Conservation (phyloP, 1,139 yeast species). For the Pichia sp. region DNA sequence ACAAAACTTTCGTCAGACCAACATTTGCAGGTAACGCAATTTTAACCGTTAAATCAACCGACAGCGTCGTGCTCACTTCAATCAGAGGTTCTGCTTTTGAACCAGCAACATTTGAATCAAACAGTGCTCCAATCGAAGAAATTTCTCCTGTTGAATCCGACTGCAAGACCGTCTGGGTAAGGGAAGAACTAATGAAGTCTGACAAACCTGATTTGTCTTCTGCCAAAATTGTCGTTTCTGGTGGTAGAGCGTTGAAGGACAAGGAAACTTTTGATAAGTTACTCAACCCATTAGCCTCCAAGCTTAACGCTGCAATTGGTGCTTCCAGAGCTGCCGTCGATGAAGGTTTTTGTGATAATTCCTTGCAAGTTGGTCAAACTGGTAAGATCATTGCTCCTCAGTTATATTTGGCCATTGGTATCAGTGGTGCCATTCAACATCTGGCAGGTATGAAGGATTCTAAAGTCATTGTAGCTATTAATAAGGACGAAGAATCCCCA, state of each 20-base stretch:
- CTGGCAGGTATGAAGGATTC: constrained; percentile 98
- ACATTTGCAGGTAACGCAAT: constrained; percentile 95
- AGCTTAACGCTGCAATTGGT: constrained; percentile 88
- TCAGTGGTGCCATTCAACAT: constrained; percentile 97
- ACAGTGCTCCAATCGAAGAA: constrained; percentile 40
- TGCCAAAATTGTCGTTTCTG: constrained; percentile 75
- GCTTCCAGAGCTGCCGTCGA: constrained; percentile 99
- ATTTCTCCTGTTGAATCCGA: constrained; percentile 31
- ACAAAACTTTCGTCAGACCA: constrained; percentile 75
- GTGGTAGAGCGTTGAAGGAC: constrained; percentile 90
- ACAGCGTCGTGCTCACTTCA: constrained; percentile 58
- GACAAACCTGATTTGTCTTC: constrained; percentile 90
- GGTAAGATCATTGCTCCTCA: constrained; percentile 98
- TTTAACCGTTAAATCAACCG: constrained; percentile 70
- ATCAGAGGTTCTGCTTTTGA: constrained; percentile 83
- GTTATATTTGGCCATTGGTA: constrained; percentile 84
- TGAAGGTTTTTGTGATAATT: constrained; percentile 90
- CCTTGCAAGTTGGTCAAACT: constrained; percentile 97
- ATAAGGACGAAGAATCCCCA: constrained; percentile 91
- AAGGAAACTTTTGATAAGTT: constrained; percentile 78
- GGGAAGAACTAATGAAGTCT: constrained; percentile 64
- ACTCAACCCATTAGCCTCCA: constrained; percentile 77
- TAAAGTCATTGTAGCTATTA: constrained; percentile 87
- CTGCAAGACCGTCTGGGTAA: constrained; percentile 47
- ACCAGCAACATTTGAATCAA: constrained; percentile 39